A percentile compares a stretch with the other conserved stretches of the same genome.
These are phyloP conservation scores for Grosmannia huntii DNA, from an alignment of 2,329 filamentous ascomycete species.

Conservation along the genomic window DNA sequence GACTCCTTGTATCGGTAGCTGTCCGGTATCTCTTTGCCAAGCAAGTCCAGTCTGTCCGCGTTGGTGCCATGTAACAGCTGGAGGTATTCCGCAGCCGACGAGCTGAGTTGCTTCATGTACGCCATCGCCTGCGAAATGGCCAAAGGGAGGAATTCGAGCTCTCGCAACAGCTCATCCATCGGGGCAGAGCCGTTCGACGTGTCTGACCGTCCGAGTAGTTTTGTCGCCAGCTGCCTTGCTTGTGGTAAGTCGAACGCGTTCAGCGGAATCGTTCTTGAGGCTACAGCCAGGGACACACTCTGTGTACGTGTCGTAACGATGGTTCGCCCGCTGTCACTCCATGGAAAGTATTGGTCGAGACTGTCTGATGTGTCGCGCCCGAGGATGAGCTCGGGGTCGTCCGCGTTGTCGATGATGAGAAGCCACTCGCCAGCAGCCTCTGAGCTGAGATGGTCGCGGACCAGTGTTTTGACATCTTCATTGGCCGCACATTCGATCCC, in stretches of 20 bases:
- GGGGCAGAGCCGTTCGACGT: neutral
- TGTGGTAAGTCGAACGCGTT: too few species aligned
- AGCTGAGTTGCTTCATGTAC: slow-evolving; percentile 22
- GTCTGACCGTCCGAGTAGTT: too few species aligned
- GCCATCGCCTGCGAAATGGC: slow-evolving; percentile 27
- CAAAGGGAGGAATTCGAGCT: slow-evolving; percentile 26
- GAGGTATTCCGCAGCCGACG: slow-evolving; percentile 20
- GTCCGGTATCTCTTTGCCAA: slow-evolving; percentile 23
- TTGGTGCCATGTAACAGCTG: slow-evolving; percentile 18
- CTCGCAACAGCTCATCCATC: slow-evolving; percentile 1
- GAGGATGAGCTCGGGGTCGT: slow-evolving; percentile 20
- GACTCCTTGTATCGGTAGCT: slow-evolving; percentile 17
- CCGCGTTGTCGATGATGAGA: slow-evolving; percentile 29
- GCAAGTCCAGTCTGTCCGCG: slow-evolving; percentile 17
- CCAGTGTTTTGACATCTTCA: slow-evolving; percentile 15
- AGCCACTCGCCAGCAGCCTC: slow-evolving; percentile 22
- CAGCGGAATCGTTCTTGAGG: too few species aligned
- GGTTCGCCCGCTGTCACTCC: too few species aligned
- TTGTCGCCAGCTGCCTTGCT: too few species aligned
- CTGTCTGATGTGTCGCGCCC: neutral
- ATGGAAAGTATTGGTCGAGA: too few species aligned
- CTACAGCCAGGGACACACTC: too few species aligned
- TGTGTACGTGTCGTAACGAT: too few species aligned
- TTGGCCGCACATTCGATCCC: too few species aligned
- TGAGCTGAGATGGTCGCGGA: slow-evolving; percentile 26